These are phyloP conservation scores for Jimgerdemannia flammicorona DNA, from an alignment of 192 early-diverging fungal species.

Conservation along the genomic window DNA sequence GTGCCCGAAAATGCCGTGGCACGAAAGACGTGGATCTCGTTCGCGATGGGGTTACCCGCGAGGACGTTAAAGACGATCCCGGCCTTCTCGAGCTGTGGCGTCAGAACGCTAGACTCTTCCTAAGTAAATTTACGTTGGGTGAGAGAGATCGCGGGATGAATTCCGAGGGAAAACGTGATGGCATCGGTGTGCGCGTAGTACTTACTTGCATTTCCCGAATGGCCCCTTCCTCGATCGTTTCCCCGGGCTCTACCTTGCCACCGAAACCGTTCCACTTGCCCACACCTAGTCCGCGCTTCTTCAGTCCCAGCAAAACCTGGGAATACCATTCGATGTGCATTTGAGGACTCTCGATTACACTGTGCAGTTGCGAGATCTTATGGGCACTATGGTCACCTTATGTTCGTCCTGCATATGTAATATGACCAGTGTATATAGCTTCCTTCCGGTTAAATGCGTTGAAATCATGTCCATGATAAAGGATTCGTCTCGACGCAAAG, in stretches of 20 bases:
- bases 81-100: constrained; percentile 35
- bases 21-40: constrained; percentile 66
- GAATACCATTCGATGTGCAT: no score
- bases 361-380: no score
- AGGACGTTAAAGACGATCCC: constrained; percentile 63
- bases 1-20: constrained; percentile 38
- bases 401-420: no score
- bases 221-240: constrained; percentile 59
- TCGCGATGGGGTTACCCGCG: constrained; percentile 51
- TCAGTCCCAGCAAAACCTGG: constrained; percentile 67
- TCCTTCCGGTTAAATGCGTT: no score
- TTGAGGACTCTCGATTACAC: no score
- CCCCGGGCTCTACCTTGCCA: constrained; percentile 68
- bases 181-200: not conserved
- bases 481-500: no score
- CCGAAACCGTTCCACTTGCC: constrained; percentile 73
- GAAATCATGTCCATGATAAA: no score
- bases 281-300: constrained; percentile 76
- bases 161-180: not conserved
- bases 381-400: no score
- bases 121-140: constrained; percentile 4
- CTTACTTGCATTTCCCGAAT: constrained; percentile 47
- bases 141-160: not conserved
- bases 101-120: constrained; percentile 51
- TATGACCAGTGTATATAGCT: no score